A percentile compares a stretch with the other conserved stretches of the same genome.
phyloP scores from a whole-genome alignment of 129 eudicot genomes.

The Heracleum sosnowskyi region DNA sequence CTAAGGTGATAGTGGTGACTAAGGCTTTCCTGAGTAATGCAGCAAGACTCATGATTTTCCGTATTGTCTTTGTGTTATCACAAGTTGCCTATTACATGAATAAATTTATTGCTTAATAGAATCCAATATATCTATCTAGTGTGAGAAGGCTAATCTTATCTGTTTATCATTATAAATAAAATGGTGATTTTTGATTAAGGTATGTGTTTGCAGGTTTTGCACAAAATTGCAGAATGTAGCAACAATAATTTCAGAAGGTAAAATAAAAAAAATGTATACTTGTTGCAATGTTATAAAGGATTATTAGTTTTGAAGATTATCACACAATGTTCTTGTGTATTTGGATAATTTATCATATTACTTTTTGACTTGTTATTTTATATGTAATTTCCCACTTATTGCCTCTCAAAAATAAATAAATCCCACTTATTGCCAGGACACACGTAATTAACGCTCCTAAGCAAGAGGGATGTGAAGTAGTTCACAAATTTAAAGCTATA shows the following conservation, averaged over 20 bases:
- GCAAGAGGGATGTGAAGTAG: slow-evolving; percentile 30
- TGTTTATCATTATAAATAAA: not conserved
- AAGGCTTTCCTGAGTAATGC: not conserved
- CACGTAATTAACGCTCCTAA: slow-evolving; percentile 29
- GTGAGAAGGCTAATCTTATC: not conserved
- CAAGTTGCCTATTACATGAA: not conserved
- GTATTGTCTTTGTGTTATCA: not conserved
- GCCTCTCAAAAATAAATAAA: not conserved
- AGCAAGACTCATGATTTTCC: not conserved
- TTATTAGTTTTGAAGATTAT: not conserved
- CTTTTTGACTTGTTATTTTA: not conserved
- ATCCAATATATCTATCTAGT: not conserved
- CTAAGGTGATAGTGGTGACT: slow-evolving; percentile 34
- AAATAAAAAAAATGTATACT: not conserved
- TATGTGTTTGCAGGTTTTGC: slow-evolving; percentile 43
- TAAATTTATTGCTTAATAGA: not conserved
- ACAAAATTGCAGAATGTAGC: slow-evolving; percentile 39
- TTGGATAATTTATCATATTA: not conserved
- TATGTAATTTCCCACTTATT: no score
- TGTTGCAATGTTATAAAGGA: not conserved
- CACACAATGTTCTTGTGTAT: not conserved
- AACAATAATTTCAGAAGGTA: slow-evolving; percentile 46
- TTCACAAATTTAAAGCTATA: slow-evolving; percentile 63
- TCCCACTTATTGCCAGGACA: slow-evolving; percentile 25
- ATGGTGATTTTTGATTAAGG: slow-evolving; percentile 4